Evolutionary conservation across 495 filamentous ascomycete species (phyloP).

Genomic region (Penicillium manginii): DNA sequence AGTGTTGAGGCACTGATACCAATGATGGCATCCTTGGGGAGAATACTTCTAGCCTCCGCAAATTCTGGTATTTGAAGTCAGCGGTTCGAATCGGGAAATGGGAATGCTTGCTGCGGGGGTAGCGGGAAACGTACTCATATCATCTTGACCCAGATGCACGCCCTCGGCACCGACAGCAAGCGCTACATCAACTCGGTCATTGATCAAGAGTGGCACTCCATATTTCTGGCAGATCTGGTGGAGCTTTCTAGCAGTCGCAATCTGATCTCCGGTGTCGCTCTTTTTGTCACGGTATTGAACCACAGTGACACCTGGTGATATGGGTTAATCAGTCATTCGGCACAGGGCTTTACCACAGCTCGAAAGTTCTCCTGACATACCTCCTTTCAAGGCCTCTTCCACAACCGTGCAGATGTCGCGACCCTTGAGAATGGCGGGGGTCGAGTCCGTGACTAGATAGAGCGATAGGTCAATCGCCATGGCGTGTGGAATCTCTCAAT

Average conservation of each 20-base stretch:
- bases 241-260: slow-evolving; percentile 70
- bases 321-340: slow-evolving; percentile 12
- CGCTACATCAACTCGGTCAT: slow-evolving; percentile 93
- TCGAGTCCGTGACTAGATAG: slow-evolving; percentile 94
- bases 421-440: slow-evolving; percentile 72
- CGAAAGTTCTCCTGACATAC: slow-evolving; percentile 25
- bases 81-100: background rate
- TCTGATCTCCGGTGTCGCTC: slow-evolving; percentile 72
- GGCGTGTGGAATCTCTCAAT: slow-evolving; percentile 10
- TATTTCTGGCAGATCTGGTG: slow-evolving; percentile 69
- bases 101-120: background rate
- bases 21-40: slow-evolving; percentile 72
- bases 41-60: slow-evolving; percentile 65
- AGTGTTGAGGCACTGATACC: slow-evolving; percentile 73
- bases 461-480: slow-evolving; percentile 63
- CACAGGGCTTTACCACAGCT: background rate
- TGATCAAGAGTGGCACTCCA: slow-evolving; percentile 84
- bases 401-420: slow-evolving; percentile 75
- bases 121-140: slow-evolving; percentile 65
- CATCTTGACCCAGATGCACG: slow-evolving; percentile 93
- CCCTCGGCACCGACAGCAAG: slow-evolving; percentile 85
- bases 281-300: slow-evolving; percentile 93
- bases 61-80: slow-evolving; percentile 31
- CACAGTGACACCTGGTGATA: slow-evolving; percentile 66
- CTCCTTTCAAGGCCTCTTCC: slow-evolving; percentile 74